phyloP scores from a whole-genome alignment of 2,329 filamentous ascomycete species.

The Neophaeococcomyces mojaviensis region DNA sequence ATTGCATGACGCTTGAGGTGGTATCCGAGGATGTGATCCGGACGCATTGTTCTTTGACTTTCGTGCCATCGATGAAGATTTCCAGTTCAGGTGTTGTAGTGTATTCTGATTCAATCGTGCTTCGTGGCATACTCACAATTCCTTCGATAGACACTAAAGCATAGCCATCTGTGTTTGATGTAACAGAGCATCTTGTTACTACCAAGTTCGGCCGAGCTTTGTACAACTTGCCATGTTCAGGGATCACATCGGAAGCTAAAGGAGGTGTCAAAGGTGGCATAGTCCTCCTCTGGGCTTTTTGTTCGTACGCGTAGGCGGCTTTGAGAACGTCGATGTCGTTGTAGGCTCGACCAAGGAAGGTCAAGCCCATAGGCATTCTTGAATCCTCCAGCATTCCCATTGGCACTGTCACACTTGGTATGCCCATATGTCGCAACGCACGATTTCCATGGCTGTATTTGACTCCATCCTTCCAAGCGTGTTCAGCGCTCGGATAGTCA shows the following conservation, averaged over 20 bases:
- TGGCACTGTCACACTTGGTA: constrained; percentile 24
- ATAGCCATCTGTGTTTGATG: background rate
- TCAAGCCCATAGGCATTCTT: constrained; percentile 25
- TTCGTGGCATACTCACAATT: background rate
- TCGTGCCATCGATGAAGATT: constrained; percentile 11
- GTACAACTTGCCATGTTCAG: background rate
- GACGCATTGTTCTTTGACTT: background rate
- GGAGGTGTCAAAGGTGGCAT: constrained; percentile 11
- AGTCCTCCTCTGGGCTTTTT: constrained; percentile 6
- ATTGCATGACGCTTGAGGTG: background rate
- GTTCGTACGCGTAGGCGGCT: constrained; percentile 24
- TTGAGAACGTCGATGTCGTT: constrained; percentile 22
- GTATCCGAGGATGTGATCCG: background rate
- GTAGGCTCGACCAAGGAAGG: constrained; percentile 24
- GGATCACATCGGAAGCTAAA: background rate
- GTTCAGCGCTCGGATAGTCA: constrained; percentile 21
- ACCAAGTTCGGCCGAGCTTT: background rate
- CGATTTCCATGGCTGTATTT: constrained; percentile 45
- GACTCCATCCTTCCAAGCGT: constrained; percentile 42
- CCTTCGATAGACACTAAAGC: constrained; percentile 1
- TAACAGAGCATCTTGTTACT: constrained; percentile 1
- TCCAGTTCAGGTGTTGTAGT: constrained; percentile 5
- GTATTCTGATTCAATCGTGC: background rate
- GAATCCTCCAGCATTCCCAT: constrained; percentile 24
- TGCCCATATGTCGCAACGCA: constrained; percentile 24